phyloP scores from a whole-genome alignment of 345 rosid species.

The Euphorbia lathyris region DNA sequence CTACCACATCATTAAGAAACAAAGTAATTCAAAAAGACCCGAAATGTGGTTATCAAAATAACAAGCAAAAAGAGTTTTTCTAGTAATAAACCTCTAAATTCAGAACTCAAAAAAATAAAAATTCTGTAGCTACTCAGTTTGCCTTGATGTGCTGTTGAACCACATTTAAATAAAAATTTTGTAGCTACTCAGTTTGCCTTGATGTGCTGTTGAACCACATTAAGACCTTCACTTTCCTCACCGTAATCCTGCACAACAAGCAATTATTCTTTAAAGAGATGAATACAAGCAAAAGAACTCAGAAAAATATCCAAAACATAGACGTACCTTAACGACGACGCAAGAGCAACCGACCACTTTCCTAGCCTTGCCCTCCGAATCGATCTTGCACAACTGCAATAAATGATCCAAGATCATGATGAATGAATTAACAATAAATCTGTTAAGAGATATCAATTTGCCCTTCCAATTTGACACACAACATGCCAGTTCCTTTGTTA shows the following conservation, averaged over 20 bases:
- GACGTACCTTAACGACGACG: slow-evolving; percentile 66
- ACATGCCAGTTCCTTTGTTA: background rate
- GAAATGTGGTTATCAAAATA: background rate
- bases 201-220: slow-evolving; percentile 46
- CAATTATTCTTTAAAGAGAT: background rate
- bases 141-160: slow-evolving; percentile 47
- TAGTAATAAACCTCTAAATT: background rate
- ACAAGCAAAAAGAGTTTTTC: background rate
- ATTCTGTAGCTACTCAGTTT: slow-evolving; percentile 21
- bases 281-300: background rate
- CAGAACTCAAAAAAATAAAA: background rate
- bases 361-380: slow-evolving; percentile 84
- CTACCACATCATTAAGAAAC: background rate
- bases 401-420: background rate
- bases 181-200: slow-evolving; percentile 31
- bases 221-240: slow-evolving; percentile 54
- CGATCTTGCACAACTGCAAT: slow-evolving; percentile 79
- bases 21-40: background rate
- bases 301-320: background rate
- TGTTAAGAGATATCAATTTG: too few species aligned
- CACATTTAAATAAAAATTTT: slow-evolving; percentile 15
- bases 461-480: too few species aligned
- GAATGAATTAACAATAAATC: background rate
- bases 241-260: slow-evolving; percentile 51
- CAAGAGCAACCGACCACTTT: slow-evolving; percentile 93